Evolutionary conservation across 495 filamentous ascomycete species (phyloP).

Genomic region (Neurospora sp.): DNA sequence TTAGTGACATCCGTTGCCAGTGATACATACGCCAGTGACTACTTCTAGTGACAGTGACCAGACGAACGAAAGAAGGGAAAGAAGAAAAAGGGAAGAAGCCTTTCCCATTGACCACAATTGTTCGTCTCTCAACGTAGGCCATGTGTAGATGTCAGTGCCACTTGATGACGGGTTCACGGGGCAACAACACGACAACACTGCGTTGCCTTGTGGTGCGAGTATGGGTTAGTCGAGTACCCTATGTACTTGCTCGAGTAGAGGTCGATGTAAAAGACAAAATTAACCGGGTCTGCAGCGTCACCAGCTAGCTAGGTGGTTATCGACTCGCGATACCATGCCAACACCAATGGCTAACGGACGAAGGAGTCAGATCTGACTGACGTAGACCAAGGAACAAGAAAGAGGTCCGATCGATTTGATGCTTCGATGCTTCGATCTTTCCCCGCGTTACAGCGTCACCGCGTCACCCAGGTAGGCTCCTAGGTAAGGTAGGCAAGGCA

Average conservation of each 20-base stretch:
- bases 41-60: too few relatives aligned
- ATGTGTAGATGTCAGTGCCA: background rate
- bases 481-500: background rate
- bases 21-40: too few relatives aligned
- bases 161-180: background rate
- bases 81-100: background rate
- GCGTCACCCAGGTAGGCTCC: too few relatives aligned
- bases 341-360: too few relatives aligned
- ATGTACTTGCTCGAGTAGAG: background rate
- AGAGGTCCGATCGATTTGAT: background rate
- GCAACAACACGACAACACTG: background rate
- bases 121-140: background rate
- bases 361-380: too few relatives aligned
- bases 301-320: too few relatives aligned
- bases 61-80: too few relatives aligned
- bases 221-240: background rate
- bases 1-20: too few relatives aligned
- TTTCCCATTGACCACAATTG: background rate
- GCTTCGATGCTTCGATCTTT: background rate
- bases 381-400: background rate
- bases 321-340: too few relatives aligned
- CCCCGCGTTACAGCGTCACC: background rate
- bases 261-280: background rate
- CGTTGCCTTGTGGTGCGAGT: background rate
- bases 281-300: background rate